Conservation (phyloP, 2,329 filamentous ascomycete species). For the Monosporascus sp. region DNA sequence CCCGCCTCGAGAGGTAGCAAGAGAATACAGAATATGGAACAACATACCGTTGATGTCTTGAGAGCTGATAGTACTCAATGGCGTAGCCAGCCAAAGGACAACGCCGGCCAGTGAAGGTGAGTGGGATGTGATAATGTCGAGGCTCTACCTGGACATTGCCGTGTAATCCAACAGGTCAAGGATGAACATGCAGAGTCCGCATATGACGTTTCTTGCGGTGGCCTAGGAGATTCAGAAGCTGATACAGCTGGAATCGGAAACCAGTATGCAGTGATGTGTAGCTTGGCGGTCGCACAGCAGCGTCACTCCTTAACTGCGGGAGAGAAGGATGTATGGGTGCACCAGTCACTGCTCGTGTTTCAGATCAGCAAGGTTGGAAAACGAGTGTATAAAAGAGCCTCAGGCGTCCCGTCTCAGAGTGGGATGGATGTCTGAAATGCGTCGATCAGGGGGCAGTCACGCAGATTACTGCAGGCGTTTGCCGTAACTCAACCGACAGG, state of each 20-base stretch:
- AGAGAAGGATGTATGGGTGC: slow-evolving; percentile 10
- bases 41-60: slow-evolving; percentile 40
- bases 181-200: neutral
- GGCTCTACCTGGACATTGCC: neutral
- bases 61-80: slow-evolving; percentile 22
- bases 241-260: neutral
- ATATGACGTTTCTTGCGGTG: slow-evolving; percentile 4
- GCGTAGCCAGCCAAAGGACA: neutral
- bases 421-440: slow-evolving; percentile 20
- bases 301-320: slow-evolving; percentile 16
- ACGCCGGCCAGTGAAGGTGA: neutral
- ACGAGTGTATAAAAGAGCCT: slow-evolving; percentile 14
- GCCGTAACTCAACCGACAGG: slow-evolving; percentile 1
- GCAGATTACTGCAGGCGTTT: slow-evolving; percentile 17
- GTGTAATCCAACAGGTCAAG: neutral
- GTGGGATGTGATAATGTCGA: neutral
- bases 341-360: slow-evolving; percentile 30
- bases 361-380: slow-evolving; percentile 27
- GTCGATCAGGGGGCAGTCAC: slow-evolving; percentile 32
- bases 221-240: neutral
- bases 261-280: neutral
- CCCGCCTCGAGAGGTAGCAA: slow-evolving; percentile 27
- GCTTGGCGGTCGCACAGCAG: slow-evolving; percentile 13
- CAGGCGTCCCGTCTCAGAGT: slow-evolving; percentile 10
- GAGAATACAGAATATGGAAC: slow-evolving; percentile 27